Conservation (phyloP, 108 stramenopile genomes). For the Cyclotella sp. region DNA sequence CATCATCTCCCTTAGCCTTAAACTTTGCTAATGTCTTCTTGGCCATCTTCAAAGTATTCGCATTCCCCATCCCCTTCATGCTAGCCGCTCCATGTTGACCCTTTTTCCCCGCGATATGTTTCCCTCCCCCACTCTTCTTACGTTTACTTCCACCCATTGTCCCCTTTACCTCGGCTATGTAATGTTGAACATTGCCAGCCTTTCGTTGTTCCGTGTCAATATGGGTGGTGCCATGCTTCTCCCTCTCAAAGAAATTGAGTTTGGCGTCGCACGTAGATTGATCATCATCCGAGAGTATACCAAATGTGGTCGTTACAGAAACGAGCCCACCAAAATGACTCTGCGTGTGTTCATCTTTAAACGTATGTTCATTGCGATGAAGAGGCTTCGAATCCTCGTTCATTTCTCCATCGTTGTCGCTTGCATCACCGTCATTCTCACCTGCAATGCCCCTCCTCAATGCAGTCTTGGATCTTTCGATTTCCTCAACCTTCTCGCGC, state of each 20-base stretch:
- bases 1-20: conserved; percentile 33
- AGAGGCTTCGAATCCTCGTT: conserved; percentile 19
- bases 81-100: conserved; percentile 84
- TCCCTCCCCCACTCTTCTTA: conserved; percentile 24
- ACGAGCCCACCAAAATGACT: conserved; percentile 81
- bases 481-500: conserved; percentile 70
- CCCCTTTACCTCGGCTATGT: conserved; percentile 68
- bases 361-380: conserved; percentile 46
- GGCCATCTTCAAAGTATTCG: conserved; percentile 75
- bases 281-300: conserved; percentile 58
- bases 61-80: conserved; percentile 84
- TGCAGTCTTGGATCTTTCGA: conserved; percentile 67
- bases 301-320: conserved; percentile 78
- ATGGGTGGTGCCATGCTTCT: conserved; percentile 38
- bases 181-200: conserved; percentile 79
- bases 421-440: conserved; percentile 19
- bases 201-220: conserved; percentile 67
- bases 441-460: conserved; percentile 31
- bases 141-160: conserved; percentile 70
- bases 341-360: conserved; percentile 64
- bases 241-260: conserved; percentile 22
- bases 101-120: conserved; percentile 49
- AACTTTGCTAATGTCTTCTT: conserved; percentile 63
- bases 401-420: conserved; percentile 21
- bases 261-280: conserved; percentile 48